A percentile compares a stretch with the other conserved stretches of the same genome.
Evolutionary conservation across 2,329 filamentous ascomycete genomes (phyloP).

Genomic region (Botryotinia convoluta): DNA sequence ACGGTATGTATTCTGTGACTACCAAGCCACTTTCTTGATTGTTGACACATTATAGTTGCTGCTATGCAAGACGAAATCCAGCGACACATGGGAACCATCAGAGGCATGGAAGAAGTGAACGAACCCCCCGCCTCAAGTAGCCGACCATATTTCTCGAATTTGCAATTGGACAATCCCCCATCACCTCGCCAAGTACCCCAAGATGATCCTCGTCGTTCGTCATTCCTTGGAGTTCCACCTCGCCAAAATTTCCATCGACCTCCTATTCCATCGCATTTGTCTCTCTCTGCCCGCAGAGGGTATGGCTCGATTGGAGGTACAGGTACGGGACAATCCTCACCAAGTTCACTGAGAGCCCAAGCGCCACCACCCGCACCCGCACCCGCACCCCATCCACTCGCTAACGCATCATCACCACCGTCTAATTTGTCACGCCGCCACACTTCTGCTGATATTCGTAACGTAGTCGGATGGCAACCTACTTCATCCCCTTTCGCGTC

Average conservation of each 20-base stretch:
- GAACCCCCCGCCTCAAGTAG: constrained; percentile 64
- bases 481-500: constrained; percentile 65
- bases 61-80: constrained; percentile 58
- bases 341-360: constrained; percentile 68
- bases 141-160: constrained; percentile 62
- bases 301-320: constrained; percentile 84
- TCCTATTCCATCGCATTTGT: constrained; percentile 77
- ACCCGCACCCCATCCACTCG: constrained; percentile 61
- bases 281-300: constrained; percentile 64
- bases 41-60: constrained; percentile 47
- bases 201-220: constrained; percentile 75
- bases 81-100: constrained; percentile 56
- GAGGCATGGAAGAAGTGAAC: constrained; percentile 60
- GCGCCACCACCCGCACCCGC: constrained; percentile 53
- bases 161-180: constrained; percentile 67
- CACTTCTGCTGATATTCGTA: constrained; percentile 90
- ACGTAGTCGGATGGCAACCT: constrained; percentile 71
- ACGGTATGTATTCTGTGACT: constrained; percentile 57
- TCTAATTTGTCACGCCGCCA: constrained; percentile 77
- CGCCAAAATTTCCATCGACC: constrained; percentile 69
- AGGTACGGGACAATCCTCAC: constrained; percentile 64
- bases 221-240: constrained; percentile 51
- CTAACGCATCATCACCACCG: constrained; percentile 60
- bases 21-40: constrained; percentile 25
- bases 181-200: constrained; percentile 85